Evolutionary conservation across 768 basidiomycete genomes (phyloP).

Genomic region (Rhizopogon vulgaris): DNA sequence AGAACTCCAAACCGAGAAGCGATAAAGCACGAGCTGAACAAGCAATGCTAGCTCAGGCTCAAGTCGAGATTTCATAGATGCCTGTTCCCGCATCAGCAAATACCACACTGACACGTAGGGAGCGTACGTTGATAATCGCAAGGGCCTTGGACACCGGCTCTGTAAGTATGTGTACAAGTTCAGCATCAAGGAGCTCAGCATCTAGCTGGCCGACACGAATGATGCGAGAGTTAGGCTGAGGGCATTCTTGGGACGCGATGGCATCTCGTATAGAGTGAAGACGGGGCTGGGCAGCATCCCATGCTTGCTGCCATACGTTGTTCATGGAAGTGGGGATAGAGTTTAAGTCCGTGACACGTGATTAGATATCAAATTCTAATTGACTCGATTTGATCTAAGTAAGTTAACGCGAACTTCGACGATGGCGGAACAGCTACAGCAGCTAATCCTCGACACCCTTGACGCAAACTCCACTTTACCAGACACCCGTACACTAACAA

Average conservation of each 20-base stretch:
- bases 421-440: slow-evolving; percentile 78
- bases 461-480: slow-evolving; percentile 47
- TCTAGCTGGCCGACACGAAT: slow-evolving; percentile 89
- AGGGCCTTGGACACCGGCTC: slow-evolving; percentile 78
- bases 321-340: slow-evolving; percentile 1
- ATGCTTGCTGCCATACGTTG: slow-evolving; percentile 52
- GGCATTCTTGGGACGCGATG: slow-evolving; percentile 25
- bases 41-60: slow-evolving; percentile 72
- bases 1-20: slow-evolving; percentile 74
- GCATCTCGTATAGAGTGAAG: slow-evolving; percentile 43
- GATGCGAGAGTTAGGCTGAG: slow-evolving; percentile 34
- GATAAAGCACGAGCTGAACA: slow-evolving; percentile 70
- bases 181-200: slow-evolving; percentile 83
- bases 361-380: background rate
- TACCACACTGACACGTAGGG: background rate
- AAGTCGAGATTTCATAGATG: slow-evolving; percentile 51
- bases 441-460: slow-evolving; percentile 71
- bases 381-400: slow-evolving; percentile 5
- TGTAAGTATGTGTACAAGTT: slow-evolving; percentile 73
- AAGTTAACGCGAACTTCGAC: slow-evolving; percentile 6
- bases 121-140: slow-evolving; percentile 57
- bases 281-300: slow-evolving; percentile 52
- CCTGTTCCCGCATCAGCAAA: slow-evolving; percentile 32
- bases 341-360: slow-evolving; percentile 10
- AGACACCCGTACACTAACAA: slow-evolving; percentile 62